phyloP scores from a whole-genome alignment of 352 stramenopile genomes.

The Phytopythium mirpurense region DNA sequence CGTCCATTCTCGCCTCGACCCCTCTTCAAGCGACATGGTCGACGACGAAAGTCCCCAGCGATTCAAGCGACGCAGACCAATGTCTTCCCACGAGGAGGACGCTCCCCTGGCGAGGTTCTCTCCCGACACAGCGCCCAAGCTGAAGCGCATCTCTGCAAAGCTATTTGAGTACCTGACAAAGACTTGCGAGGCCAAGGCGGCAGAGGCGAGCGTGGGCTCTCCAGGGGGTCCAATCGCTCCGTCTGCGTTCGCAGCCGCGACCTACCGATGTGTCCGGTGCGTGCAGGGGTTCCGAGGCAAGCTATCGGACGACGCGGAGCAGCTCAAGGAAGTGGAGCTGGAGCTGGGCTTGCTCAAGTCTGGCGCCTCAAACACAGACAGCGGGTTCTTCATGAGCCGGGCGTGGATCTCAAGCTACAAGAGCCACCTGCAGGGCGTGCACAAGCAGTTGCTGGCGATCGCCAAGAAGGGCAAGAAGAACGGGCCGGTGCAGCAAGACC shows the following conservation, averaged over 20 bases:
- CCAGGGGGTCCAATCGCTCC: neutral
- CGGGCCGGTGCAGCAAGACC: slow-evolving; percentile 9
- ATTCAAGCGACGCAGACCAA: neutral
- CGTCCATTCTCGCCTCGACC: slow-evolving; percentile 20
- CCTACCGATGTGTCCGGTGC: slow-evolving; percentile 44
- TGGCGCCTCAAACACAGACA: slow-evolving; percentile 15
- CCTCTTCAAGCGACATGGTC: neutral
- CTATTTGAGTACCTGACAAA: slow-evolving; percentile 41
- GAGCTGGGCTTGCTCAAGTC: slow-evolving; percentile 53
- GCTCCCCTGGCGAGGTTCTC: slow-evolving; percentile 26
- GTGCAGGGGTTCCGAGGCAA: slow-evolving; percentile 45
- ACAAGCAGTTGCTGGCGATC: slow-evolving; percentile 36
- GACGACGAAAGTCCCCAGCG: neutral
- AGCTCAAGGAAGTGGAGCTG: slow-evolving; percentile 37
- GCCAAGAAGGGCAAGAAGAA: slow-evolving; percentile 23
- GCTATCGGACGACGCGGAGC: slow-evolving; percentile 43
- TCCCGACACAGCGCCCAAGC: slow-evolving; percentile 37
- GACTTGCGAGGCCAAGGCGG: slow-evolving; percentile 14
- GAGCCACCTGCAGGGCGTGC: slow-evolving; percentile 33
- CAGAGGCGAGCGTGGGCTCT: slow-evolving; percentile 2
- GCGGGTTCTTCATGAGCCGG: slow-evolving; percentile 56
- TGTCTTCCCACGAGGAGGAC: neutral
- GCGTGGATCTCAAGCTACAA: slow-evolving; percentile 77
- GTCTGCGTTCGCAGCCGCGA: slow-evolving; percentile 34
- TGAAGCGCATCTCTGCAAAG: slow-evolving; percentile 58